phyloP scores from a whole-genome alignment of 345 rosid species.

The Sonneratia alba region DNA sequence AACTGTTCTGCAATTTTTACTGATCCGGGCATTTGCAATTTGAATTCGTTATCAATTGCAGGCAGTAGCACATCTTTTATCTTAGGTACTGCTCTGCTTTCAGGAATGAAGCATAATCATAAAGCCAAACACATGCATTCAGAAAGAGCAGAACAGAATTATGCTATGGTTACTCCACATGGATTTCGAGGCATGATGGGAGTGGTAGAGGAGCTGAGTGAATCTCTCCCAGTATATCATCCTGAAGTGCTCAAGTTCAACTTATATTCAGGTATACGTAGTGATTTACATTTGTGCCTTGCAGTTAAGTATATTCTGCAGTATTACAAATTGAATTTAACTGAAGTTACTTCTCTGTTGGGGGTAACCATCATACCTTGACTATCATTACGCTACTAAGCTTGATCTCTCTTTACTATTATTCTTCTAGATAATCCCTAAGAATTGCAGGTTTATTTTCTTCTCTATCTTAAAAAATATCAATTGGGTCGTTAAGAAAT shows the following conservation, averaged over 20 bases:
- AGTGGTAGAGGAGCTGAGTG: slow-evolving; percentile 43
- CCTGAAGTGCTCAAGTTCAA: slow-evolving; percentile 63
- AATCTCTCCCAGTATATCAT: slow-evolving; percentile 60
- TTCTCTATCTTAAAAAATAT: neutral
- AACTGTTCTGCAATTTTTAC: slow-evolving; percentile 22
- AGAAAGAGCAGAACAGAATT: slow-evolving; percentile 19
- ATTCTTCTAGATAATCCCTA: neutral
- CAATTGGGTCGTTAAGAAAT: neutral
- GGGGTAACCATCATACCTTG: neutral
- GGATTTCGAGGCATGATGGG: slow-evolving; percentile 46
- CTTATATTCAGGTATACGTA: slow-evolving; percentile 57
- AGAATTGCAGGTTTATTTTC: neutral
- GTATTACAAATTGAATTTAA: neutral
- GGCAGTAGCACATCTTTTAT: slow-evolving; percentile 16
- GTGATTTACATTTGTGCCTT: neutral
- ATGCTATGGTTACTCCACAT: slow-evolving; percentile 19
- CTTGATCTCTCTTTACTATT: neutral
- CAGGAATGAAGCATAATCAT: slow-evolving; percentile 17
- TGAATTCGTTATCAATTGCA: slow-evolving; percentile 14
- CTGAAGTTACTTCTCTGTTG: neutral
- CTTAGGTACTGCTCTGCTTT: slow-evolving; percentile 16
- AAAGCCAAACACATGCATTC: slow-evolving; percentile 19
- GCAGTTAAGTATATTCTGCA: neutral
- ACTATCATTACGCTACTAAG: neutral
- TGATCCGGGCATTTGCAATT: slow-evolving; percentile 20